Base-by-base conservation (phyloP, 176 grass and related monocot species). In the Melocanna baccifera region DNA sequence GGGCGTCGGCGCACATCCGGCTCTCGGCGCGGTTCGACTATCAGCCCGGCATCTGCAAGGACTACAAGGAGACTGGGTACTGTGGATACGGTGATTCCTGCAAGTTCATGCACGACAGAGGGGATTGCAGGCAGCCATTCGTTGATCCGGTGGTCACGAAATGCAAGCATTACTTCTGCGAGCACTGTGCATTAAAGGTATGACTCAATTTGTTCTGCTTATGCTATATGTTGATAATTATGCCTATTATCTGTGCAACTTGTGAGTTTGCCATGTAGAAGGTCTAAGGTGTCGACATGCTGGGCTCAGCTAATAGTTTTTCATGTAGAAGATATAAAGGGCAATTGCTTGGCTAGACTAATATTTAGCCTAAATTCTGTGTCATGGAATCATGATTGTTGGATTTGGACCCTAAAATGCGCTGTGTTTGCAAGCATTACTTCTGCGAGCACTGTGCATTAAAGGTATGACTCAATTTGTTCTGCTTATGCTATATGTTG, bases 71-170 rank as follows among this genome's bases (percentile, higher is more conserved):
- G 87, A 98, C 93, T 5, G 96, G 96, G 9, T 95, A 95, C 48
- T 98, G 93, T 9, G 96, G 96, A 1, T 98, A 93, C 32, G 96
- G 91, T 1, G 96, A 98, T 64, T 91, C 96, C n/a, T 98, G 92
- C 87, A 98, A 98, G 79, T 98, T 98, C 83, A 93, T 98, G 96
- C 96, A 98, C 37, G 96, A 93, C 62, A 80, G 93, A 77, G 93
- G 93, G 67, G 93, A 98, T 42, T 98, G 96, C 75, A 91, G 87
- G 40, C 73, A 94, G 69, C 89, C 89, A 9, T 98, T 95, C 30
- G 86, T 93, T 58, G 91, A 98, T 76, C 96, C 96, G 6, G 96
- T 98, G 14, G 83, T 87, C 41, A 97, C 92, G 1, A 97, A 94
- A 56, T 97, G 92, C 90, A 94, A 91, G 84, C 94, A 97, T 75